Evolutionary conservation across 2,329 filamentous ascomycete species (phyloP).

Genomic region (Coleophoma cylindrospora): DNA sequence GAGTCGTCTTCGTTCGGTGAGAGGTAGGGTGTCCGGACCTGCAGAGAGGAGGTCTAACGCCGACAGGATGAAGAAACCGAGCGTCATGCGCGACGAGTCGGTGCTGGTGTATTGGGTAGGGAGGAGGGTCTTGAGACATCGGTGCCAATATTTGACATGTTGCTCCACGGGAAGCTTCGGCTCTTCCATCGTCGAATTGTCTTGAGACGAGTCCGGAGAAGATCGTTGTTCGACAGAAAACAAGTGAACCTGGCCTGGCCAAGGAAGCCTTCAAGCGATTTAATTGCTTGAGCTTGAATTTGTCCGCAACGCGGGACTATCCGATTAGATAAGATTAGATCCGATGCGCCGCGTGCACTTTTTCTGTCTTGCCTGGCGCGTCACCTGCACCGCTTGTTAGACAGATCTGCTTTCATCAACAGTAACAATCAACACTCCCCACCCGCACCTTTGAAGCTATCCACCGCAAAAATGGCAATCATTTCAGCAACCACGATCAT

Average conservation of each 20-base stretch:
- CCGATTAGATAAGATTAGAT: no score
- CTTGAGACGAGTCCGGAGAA: not conserved
- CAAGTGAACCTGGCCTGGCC: no score
- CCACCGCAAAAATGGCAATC: constrained; percentile 60
- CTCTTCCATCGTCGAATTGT: constrained; percentile 14
- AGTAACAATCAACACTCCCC: no score
- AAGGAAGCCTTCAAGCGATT: no score
- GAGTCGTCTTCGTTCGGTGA: constrained; percentile 40
- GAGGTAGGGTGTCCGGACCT: constrained; percentile 47
- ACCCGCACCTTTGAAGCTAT: no score
- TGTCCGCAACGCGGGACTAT: no score
- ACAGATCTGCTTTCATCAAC: no score
- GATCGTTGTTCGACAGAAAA: no score
- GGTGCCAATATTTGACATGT: constrained; percentile 89
- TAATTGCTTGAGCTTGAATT: no score
- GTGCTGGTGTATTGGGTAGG: constrained; percentile 80
- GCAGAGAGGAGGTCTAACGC: constrained; percentile 75
- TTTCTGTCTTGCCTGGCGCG: no score
- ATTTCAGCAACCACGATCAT: constrained; percentile 79
- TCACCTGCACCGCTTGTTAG: no score
- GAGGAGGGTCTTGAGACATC: constrained; percentile 77
- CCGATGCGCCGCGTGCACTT: no score
- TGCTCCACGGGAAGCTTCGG: constrained; percentile 50
- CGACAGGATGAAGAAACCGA: constrained; percentile 85
- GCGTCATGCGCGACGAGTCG: constrained; percentile 85